These are phyloP conservation scores for Paratrimastix pyriformis DNA, from an alignment of 78 protist genomes.

Conservation along the genomic window DNA sequence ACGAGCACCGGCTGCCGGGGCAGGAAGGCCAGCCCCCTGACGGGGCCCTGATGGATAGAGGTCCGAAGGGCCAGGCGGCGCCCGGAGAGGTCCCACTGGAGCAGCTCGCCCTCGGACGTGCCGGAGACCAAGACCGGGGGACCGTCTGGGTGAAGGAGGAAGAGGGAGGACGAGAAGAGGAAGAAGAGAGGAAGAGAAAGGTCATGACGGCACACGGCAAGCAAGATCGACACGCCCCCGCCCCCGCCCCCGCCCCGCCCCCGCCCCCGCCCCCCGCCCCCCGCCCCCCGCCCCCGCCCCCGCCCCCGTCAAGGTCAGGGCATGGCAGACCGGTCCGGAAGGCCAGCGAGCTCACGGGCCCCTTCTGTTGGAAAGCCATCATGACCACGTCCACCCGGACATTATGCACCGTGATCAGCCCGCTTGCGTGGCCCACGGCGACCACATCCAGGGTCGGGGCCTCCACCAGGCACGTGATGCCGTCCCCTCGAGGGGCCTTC, in stretches of 20 bases:
- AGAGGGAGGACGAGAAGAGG: too few relatives aligned
- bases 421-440: conserved; percentile 56
- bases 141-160: too few relatives aligned
- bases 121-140: conserved; percentile 36
- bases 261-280: too few relatives aligned
- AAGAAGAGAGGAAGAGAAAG: too few relatives aligned
- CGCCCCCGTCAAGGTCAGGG: too few relatives aligned
- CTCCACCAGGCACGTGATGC: conserved; percentile 35
- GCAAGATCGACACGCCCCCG: too few relatives aligned
- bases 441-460: conserved; percentile 60
- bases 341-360: conserved; percentile 34
- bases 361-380: conserved; percentile 21
- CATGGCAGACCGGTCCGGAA: conserved; percentile 36
- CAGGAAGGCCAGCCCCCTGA: conserved; percentile 4
- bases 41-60: background rate
- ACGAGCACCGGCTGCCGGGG: conserved; percentile 25
- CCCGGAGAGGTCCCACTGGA: conserved; percentile 48
- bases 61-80: conserved; percentile 11
- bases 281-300: too few relatives aligned
- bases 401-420: conserved; percentile 37
- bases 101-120: conserved; percentile 16
- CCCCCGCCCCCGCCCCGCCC: too few relatives aligned
- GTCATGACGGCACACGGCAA: too few relatives aligned
- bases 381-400: conserved; percentile 35
- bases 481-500: background rate